Conservation (phyloP, 2,329 filamentous ascomycete species). For the Ophiostoma himal-ulmi region DNA sequence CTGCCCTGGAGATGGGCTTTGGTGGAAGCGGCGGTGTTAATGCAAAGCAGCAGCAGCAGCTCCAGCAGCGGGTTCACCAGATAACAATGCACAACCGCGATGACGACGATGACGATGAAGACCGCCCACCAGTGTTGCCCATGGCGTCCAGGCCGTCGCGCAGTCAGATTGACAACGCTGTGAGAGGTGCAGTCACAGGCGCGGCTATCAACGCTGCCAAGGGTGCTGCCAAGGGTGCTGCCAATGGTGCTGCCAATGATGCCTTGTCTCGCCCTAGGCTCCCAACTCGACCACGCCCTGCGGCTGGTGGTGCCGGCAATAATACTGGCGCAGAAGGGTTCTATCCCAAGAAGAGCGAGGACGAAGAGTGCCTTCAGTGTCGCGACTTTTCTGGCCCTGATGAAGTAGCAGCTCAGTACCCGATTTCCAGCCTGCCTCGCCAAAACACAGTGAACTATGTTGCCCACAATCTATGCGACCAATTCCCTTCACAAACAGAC, state of each 20-base stretch:
- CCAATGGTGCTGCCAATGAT: slow-evolving; percentile 24
- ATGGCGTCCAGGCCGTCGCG: slow-evolving; percentile 47
- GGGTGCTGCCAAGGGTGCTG: slow-evolving; percentile 25
- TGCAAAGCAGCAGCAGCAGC: slow-evolving; percentile 15
- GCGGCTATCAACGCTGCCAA: not conserved
- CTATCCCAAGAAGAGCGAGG: slow-evolving; percentile 19
- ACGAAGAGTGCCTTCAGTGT: slow-evolving; percentile 64
- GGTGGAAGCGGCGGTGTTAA: slow-evolving; percentile 11
- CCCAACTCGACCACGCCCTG: slow-evolving; percentile 26
- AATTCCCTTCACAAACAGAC: slow-evolving; percentile 77
- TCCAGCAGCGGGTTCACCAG: not conserved
- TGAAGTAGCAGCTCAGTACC: slow-evolving; percentile 68
- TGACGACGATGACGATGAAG: slow-evolving; percentile 26
- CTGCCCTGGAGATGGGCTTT: slow-evolving; percentile 31
- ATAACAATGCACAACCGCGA: slow-evolving; percentile 8
- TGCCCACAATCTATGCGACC: slow-evolving; percentile 68
- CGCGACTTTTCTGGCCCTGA: slow-evolving; percentile 84
- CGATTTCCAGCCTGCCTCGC: slow-evolving; percentile 62
- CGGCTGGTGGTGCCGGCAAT: slow-evolving; percentile 14
- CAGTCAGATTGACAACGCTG: slow-evolving; percentile 45
- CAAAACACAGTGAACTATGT: slow-evolving; percentile 64
- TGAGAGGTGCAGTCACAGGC: slow-evolving; percentile 12
- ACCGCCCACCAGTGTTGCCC: slow-evolving; percentile 48
- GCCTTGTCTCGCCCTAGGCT: not conserved
- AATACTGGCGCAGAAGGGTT: slow-evolving; percentile 5